Evolutionary conservation across 305 asterid species (phyloP).

Genomic region (Fraxinus latifolia): DNA sequence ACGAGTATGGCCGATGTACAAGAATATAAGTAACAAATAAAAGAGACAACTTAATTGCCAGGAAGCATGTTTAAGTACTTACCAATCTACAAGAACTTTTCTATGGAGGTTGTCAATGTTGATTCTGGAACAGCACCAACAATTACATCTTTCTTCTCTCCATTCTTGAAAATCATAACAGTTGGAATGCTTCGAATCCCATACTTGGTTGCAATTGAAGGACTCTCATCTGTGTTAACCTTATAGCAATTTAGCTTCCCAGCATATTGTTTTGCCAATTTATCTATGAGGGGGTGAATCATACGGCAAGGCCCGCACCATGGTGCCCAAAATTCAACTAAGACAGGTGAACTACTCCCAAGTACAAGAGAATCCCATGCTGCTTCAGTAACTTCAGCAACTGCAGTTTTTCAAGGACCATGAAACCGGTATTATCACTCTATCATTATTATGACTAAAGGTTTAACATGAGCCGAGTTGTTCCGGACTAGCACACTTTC

Average conservation of each 20-base stretch:
- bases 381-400: constrained; percentile 47
- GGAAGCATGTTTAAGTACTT: constrained; percentile 21
- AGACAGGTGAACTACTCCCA: constrained; percentile 48
- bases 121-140: constrained; percentile 90
- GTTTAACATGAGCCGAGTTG: background rate
- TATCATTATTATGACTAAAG: background rate
- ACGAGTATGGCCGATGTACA: background rate
- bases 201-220: constrained; percentile 67
- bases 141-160: constrained; percentile 81
- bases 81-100: constrained; percentile 66
- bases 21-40: background rate
- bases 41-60: constrained; percentile 6
- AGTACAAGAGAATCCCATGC: constrained; percentile 60
- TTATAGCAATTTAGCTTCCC: constrained; percentile 80
- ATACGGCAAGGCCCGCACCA: constrained; percentile 98
- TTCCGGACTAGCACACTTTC: background rate
- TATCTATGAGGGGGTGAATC: constrained; percentile 76
- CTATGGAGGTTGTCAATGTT: constrained; percentile 64
- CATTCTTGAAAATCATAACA: constrained; percentile 65
- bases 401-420: constrained; percentile 39
- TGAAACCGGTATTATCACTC: background rate
- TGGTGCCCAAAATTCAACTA: constrained; percentile 96
- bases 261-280: constrained; percentile 59
- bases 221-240: constrained; percentile 80
- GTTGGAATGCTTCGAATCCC: constrained; percentile 95